A percentile compares a stretch with the other conserved stretches of the same genome.
Conservation (phyloP, 352 stramenopile genomes). For the Globisporangium polare region DNA sequence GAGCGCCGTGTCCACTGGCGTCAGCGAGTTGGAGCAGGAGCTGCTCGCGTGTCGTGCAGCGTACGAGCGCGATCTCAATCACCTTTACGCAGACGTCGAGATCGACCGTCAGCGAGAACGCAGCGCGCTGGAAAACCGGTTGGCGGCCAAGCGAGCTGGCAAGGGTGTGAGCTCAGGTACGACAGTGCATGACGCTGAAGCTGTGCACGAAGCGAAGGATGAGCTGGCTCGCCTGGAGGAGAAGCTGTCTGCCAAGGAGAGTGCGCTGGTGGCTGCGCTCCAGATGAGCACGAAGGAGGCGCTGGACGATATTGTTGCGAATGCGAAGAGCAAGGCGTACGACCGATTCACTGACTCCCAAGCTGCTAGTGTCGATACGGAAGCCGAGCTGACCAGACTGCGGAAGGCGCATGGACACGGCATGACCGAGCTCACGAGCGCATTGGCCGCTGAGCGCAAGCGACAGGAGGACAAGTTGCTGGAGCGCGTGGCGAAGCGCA, state of each 20-base stretch:
- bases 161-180: background rate
- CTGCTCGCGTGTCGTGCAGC: background rate
- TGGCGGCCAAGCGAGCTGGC: background rate
- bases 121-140: background rate
- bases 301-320: background rate
- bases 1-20: background rate
- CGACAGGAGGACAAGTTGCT: slow-evolving; percentile 36
- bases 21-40: background rate
- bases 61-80: background rate
- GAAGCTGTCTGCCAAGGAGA: background rate
- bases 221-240: background rate
- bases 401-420: slow-evolving; percentile 21
- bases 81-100: background rate
- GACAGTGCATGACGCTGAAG: background rate
- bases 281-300: slow-evolving; percentile 1
- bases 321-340: background rate
- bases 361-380: background rate
- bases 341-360: background rate
- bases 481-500: slow-evolving; percentile 21
- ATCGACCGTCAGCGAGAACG: background rate
- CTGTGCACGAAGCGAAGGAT: background rate
- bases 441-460: slow-evolving; percentile 24
- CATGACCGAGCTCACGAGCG: slow-evolving; percentile 15
- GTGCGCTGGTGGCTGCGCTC: background rate
- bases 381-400: slow-evolving; percentile 20